Evolutionary conservation across 768 basidiomycete genomes (phyloP).

Genomic region (Serpula lacrymans): DNA sequence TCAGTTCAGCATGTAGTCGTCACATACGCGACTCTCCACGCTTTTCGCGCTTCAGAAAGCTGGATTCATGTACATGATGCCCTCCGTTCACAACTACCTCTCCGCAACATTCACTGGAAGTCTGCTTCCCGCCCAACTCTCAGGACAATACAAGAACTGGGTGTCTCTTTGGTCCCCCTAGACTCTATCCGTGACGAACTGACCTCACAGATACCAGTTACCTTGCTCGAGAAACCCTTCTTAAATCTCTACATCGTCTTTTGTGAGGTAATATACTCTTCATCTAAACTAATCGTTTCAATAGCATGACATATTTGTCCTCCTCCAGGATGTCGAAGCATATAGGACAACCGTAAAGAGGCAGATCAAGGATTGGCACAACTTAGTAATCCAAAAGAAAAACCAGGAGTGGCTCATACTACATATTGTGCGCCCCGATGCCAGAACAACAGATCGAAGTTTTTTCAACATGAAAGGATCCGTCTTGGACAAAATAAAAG

Average conservation of each 20-base stretch:
- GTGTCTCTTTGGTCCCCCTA: conserved; percentile 67
- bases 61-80: conserved; percentile 70
- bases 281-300: conserved; percentile 3
- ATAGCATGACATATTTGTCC: conserved; percentile 5
- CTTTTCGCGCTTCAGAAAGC: conserved; percentile 64
- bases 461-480: conserved; percentile 84
- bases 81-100: conserved; percentile 69
- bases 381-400: conserved; percentile 57
- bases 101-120: conserved; percentile 94
- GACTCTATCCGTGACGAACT: conserved; percentile 70
- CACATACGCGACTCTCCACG: conserved; percentile 62
- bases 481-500: conserved; percentile 84
- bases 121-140: conserved; percentile 64
- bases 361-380: conserved; percentile 93
- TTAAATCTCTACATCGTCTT: conserved; percentile 82
- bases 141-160: conserved; percentile 87
- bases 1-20: conserved; percentile 55
- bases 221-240: conserved; percentile 81
- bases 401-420: conserved; percentile 94
- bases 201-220: conserved; percentile 70
- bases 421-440: conserved; percentile 76
- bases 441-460: conserved; percentile 53
- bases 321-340: conserved; percentile 55
- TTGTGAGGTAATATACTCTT: conserved; percentile 67
- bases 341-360: conserved; percentile 78